phyloP scores from a whole-genome alignment of 1,139 yeast species.

The Geotrichum phurueaensis region DNA sequence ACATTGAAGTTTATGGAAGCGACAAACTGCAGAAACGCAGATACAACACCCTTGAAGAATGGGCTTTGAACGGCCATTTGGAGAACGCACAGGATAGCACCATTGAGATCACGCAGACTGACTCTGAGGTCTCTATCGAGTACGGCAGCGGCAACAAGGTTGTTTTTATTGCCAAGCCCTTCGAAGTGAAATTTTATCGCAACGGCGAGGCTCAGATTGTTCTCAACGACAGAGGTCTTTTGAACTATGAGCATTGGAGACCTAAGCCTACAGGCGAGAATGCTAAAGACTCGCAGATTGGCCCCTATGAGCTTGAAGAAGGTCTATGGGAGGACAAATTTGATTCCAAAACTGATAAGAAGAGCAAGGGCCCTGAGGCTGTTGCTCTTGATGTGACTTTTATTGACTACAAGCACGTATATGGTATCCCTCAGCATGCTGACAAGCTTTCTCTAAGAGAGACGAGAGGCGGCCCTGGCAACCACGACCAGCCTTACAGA shows the following conservation, averaged over 20 bases:
- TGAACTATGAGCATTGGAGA: constrained; percentile 79
- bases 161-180: constrained; percentile 44
- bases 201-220: constrained; percentile 46
- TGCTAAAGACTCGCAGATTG: constrained; percentile 21
- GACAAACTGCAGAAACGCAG: constrained; percentile 38
- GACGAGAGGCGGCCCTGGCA: constrained; percentile 41
- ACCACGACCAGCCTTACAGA: constrained; percentile 66
- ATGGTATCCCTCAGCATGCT: constrained; percentile 95
- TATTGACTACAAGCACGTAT: constrained; percentile 54
- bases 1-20: constrained; percentile 29
- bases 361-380: constrained; percentile 87
- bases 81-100: constrained; percentile 13
- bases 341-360: constrained; percentile 50
- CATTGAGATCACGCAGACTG: constrained; percentile 16
- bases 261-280: constrained; percentile 30
- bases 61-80: constrained; percentile 47
- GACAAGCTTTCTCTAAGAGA: constrained; percentile 68
- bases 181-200: constrained; percentile 47
- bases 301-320: constrained; percentile 27
- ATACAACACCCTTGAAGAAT: constrained; percentile 53
- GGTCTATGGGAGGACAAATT: constrained; percentile 36
- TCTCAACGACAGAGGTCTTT: constrained; percentile 60
- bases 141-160: constrained; percentile 44
- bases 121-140: constrained; percentile 20
- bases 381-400: constrained; percentile 73